Percentiles rank a stretch among this genome's conserved stretches.
These are phyloP conservation scores for Sporisorium reilianum DNA, from an alignment of 1,284 basidiomycete genomes.

Conservation along the genomic window DNA sequence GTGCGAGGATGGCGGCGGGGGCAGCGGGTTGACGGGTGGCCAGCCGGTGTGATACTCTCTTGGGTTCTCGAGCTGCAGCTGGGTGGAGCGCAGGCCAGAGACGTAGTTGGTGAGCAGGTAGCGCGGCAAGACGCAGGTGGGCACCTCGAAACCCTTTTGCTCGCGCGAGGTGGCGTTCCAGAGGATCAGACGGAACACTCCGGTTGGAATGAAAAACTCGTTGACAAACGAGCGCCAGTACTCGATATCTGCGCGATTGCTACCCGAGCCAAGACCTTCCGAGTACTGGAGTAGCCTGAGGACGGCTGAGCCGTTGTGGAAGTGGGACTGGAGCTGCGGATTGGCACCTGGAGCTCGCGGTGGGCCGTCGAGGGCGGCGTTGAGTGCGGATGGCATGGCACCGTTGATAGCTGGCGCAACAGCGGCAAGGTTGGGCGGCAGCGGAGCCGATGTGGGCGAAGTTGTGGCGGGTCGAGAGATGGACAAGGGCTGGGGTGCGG, in stretches of 20 bases:
- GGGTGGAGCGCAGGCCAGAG: conserved; percentile 39
- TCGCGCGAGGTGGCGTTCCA: conserved; percentile 57
- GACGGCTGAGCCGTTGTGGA: conserved; percentile 39
- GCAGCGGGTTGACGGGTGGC: conserved; percentile 39
- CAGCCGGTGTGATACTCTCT: conserved; percentile 49
- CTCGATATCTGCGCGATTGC: conserved; percentile 40
- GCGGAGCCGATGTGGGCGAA: conserved; percentile 21
- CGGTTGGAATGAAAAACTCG: conserved; percentile 52
- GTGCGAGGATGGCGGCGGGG: conserved; percentile 40
- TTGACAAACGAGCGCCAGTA: conserved; percentile 54
- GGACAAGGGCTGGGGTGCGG: conserved; percentile 8
- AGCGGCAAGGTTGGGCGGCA: conserved; percentile 7
- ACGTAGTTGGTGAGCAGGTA: conserved; percentile 56
- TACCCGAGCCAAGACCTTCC: conserved; percentile 38
- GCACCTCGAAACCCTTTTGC: conserved; percentile 58
- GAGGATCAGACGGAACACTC: conserved; percentile 48
- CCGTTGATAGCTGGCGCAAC: conserved; percentile 3
- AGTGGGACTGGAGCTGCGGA: conserved; percentile 43
- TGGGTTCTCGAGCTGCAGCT: conserved; percentile 49
- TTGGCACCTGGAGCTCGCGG: conserved; percentile 36
- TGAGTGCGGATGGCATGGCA: conserved; percentile 11
- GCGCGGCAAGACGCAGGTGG: conserved; percentile 52
- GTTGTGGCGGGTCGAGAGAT: conserved; percentile 23
- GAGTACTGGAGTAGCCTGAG: conserved; percentile 51
- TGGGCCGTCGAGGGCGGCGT: conserved; percentile 11